Base-by-base conservation (phyloP, 2,329 filamentous ascomycete species). In the Trichoderma lentiforme region DNA sequence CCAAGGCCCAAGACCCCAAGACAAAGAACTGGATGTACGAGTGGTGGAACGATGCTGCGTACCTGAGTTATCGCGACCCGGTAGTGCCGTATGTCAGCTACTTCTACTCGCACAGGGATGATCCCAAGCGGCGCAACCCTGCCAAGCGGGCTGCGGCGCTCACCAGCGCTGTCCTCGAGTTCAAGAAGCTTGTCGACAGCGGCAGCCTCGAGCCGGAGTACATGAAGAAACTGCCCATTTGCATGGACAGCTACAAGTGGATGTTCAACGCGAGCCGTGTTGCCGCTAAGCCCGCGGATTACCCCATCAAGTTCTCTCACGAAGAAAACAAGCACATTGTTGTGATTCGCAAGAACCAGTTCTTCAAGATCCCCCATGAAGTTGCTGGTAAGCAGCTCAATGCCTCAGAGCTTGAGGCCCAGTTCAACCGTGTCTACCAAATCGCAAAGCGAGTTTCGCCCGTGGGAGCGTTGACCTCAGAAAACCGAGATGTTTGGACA, bases 51-150 rank as follows among this genome's bases (percentile, higher is more conserved):
- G 90, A 97, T 68, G 90, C 91, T 5, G 96, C 96, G 72, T 99
- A 99, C 84, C 90, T 99, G 75, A 88, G 85, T 75, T 98, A 98
- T 86, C 92, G 95, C 76, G 96, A 98, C 81, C 96, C 96, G 12
- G 93, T 99, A 61, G 93, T 98, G 21, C 96, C 96, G 73, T 99
- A 98, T 81, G 96, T 99, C 79, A 97, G 94, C 83, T 99, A 99
- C 88, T 99, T 99, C 86, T 99, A 99, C 86, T 98, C 95, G 70
- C 95, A 98, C 85, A 90, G 94, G 76, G 96, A 99, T 83, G 97
- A 99, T 83, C 91, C 93, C 76, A 89, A 91, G 80, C 90, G 95
- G 76, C 91, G 94, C 74, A 90, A 98, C 82, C 96, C 96, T 0
- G 91, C 92, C 74, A 97, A 97, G 87, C 93, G 96, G 74, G 96